Conservation (phyloP, 495 filamentous ascomycete genomes). For the Penicillium simplicissimum region DNA sequence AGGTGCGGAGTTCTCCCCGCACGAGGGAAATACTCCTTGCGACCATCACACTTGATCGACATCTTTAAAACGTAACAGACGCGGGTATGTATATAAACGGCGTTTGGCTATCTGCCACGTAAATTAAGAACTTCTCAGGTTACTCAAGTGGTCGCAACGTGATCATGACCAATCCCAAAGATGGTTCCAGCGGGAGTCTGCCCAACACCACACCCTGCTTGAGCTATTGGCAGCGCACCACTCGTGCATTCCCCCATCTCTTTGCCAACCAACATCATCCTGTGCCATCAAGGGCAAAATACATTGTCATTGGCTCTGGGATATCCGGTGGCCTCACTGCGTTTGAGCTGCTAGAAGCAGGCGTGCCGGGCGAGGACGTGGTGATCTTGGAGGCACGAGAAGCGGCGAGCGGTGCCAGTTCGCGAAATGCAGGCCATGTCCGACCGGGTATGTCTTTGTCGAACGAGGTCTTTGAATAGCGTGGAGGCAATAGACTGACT, state of each 20-base stretch:
- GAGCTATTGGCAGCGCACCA: conserved; percentile 40
- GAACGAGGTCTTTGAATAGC: not conserved
- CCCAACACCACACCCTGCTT: conserved; percentile 27
- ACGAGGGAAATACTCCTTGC: not conserved
- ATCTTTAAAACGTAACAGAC: not conserved
- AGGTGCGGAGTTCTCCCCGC: not conserved
- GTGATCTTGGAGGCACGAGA: conserved; percentile 37
- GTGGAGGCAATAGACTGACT: not conserved
- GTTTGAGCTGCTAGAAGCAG: conserved; percentile 28
- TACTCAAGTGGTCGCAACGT: no score
- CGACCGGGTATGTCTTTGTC: conserved; percentile 26
- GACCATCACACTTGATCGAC: not conserved
- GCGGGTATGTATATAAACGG: not conserved
- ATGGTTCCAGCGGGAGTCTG: conserved; percentile 25
- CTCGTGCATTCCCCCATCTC: conserved; percentile 28
- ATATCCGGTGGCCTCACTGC: conserved; percentile 31
- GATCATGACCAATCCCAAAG: not conserved
- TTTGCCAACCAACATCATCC: conserved; percentile 17
- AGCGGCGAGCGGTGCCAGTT: conserved; percentile 34
- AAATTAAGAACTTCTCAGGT: not conserved
- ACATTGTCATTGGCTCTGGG: conserved; percentile 34
- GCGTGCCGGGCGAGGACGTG: conserved; percentile 26
- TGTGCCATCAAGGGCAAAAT: conserved; percentile 21
- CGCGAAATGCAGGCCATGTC: conserved; percentile 37
- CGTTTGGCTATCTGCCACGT: not conserved